Base-by-base conservation (phyloP, 2,329 filamentous ascomycete genomes). In the Hyphodiscus sp. region DNA sequence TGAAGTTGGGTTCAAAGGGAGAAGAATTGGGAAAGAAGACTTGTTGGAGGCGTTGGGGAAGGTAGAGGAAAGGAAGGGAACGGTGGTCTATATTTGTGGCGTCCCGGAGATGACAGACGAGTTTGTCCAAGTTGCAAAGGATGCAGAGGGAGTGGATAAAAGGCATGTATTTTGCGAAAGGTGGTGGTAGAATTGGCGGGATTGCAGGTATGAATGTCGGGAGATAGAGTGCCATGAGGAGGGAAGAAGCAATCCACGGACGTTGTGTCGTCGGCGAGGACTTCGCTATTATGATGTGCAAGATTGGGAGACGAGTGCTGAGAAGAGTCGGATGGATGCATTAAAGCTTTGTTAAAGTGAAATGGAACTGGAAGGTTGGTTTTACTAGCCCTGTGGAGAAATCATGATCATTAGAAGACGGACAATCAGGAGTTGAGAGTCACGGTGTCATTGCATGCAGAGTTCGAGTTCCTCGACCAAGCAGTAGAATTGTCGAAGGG, bases 31-130 rank as follows among this genome's bases (percentile, higher is more conserved):
- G 0, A 47, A 69, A 1, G 58, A 63, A 0, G 77, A 82, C 58
- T 57, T 82, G 3, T 61, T 64, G 7, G 64, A 65, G 1, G 74
- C 71, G 0, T 53, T 79, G 0, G 68, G 69, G 1, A 63, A 66
- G 8, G 65, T 68, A 1, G 60, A 63, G 4, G 67, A 71, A 20
- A 71, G 68, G 48, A 59, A 65, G 1, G 67, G 70, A 1, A 75
- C 76, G 0, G 72, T 84, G 2, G 80, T 82, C 13, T 89, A 88
- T 66, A 70, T 89, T 0, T 89, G 86, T 63, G 86, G 86, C 1
- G 78, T 85, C 15, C 83, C 82, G 11, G 61, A 62, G 2, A 89
- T 89, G 85, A 88, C 84, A 1, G 86, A 89, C 65, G 74, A 78
- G 48, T 76, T 87, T 59, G 80, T 85, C 0, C 68, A 71, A 19